phyloP scores from a whole-genome alignment of 305 asterid species.

The Withania somnifera region DNA sequence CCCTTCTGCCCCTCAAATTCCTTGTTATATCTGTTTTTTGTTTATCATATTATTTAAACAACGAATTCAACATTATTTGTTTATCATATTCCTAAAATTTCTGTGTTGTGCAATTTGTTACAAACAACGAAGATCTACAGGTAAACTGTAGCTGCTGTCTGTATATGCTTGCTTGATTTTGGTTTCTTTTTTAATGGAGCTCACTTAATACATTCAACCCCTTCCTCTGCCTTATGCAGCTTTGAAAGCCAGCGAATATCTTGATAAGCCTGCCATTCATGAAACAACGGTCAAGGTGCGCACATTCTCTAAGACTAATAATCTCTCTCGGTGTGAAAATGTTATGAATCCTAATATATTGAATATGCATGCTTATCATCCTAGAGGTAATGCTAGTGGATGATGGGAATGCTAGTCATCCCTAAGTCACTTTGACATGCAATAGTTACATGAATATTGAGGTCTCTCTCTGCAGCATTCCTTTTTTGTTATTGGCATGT shows the following conservation, averaged over 20 bases:
- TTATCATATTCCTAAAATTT: too few species aligned
- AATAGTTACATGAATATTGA: background rate
- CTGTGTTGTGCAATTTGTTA: conserved; percentile 98
- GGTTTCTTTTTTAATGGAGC: background rate
- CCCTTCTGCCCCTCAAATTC: background rate
- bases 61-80: too few species aligned
- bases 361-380: background rate
- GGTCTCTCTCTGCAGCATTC: background rate
- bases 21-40: too few species aligned
- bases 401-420: background rate
- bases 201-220: background rate
- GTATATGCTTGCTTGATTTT: background rate
- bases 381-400: background rate
- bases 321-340: background rate
- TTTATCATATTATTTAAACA: too few species aligned
- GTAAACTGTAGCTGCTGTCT: conserved; percentile 22
- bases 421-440: background rate
- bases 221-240: conserved; percentile 84
- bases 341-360: background rate
- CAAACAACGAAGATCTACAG: conserved; percentile 99
- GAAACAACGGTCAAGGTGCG: conserved; percentile 56
- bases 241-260: conserved; percentile 86
- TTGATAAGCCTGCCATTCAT: conserved; percentile 94
- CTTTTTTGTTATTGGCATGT: background rate
- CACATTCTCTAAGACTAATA: background rate